Conservation (phyloP, 2,329 filamentous ascomycete species). For the Sarocladiaceae sp. region DNA sequence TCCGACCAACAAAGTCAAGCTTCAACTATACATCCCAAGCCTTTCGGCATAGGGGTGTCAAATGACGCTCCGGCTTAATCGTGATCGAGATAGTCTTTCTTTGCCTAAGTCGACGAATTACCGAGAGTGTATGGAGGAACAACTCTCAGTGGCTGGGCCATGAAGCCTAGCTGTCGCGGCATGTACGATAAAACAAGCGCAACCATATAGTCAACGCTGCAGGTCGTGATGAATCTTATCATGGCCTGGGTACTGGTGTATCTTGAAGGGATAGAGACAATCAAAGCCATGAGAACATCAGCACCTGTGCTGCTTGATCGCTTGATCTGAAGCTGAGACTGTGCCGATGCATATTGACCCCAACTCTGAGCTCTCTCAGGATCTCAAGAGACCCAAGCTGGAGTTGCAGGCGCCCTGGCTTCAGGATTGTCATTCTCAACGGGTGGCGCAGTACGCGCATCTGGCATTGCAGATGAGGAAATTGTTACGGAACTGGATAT, state of each 20-base stretch:
- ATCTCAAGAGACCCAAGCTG: too few species aligned
- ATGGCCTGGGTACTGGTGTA: not conserved
- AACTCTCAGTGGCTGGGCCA: slow-evolving; percentile 59
- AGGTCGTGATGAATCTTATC: not conserved
- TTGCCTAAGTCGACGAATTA: slow-evolving; percentile 73
- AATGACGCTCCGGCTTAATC: slow-evolving; percentile 99
- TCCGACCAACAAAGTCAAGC: slow-evolving; percentile 95
- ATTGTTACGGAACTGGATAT: not conserved
- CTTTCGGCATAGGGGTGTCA: slow-evolving; percentile 78
- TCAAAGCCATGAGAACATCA: not conserved
- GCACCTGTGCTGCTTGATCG: not conserved
- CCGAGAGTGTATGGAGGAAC: slow-evolving; percentile 69
- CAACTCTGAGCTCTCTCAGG: too few species aligned
- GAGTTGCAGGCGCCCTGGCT: too few species aligned
- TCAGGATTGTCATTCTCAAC: too few species aligned
- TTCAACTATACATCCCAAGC: slow-evolving; percentile 76
- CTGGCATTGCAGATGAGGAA: not conserved
- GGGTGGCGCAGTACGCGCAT: too few species aligned
- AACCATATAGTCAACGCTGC: not conserved
- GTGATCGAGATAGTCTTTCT: slow-evolving; percentile 70
- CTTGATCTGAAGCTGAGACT: not conserved
- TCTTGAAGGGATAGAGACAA: not conserved
- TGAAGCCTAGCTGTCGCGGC: slow-evolving; percentile 52
- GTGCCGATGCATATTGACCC: too few species aligned
- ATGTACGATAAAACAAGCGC: slow-evolving; percentile 16